A percentile compares a stretch with the other conserved stretches of the same genome.
These are phyloP conservation scores for Podila minutissima DNA, from an alignment of 192 early-diverging fungal genomes.

Conservation along the genomic window DNA sequence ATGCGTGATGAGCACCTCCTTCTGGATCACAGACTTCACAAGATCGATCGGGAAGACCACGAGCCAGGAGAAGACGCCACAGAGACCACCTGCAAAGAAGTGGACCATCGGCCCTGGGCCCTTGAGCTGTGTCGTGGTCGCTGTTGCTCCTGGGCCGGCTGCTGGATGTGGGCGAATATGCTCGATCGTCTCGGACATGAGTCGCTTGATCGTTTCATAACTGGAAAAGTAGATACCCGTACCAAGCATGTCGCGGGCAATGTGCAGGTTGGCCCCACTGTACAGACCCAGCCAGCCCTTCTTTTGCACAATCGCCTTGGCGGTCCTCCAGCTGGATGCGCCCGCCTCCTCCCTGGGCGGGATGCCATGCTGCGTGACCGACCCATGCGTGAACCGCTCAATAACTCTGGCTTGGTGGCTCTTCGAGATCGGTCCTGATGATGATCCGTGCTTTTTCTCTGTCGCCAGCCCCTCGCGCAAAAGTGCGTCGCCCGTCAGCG, in stretches of 20 bases:
- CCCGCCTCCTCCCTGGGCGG: slow-evolving; percentile 33
- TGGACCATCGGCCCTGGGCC: slow-evolving; percentile 73
- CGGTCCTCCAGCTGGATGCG: slow-evolving; percentile 61
- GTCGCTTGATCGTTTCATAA: slow-evolving; percentile 69
- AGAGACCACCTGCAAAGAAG: slow-evolving; percentile 79
- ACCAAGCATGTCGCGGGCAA: slow-evolving; percentile 70
- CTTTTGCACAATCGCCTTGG: slow-evolving; percentile 58
- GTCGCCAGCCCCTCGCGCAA: slow-evolving; percentile 24
- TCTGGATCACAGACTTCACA: slow-evolving; percentile 80
- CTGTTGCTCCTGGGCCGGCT: slow-evolving; percentile 10
- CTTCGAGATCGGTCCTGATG: background rate
- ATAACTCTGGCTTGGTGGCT: background rate
- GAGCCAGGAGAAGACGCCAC: slow-evolving; percentile 82
- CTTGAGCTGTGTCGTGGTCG: slow-evolving; percentile 14
- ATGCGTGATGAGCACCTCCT: slow-evolving; percentile 68
- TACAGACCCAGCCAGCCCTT: slow-evolving; percentile 61
- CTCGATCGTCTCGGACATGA: slow-evolving; percentile 55
- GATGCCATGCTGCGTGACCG: slow-evolving; percentile 14
- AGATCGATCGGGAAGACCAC: slow-evolving; percentile 83
- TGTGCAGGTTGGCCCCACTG: slow-evolving; percentile 53
- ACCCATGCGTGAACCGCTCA: slow-evolving; percentile 31
- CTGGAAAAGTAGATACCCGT: slow-evolving; percentile 79
- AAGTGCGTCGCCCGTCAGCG: slow-evolving; percentile 42
- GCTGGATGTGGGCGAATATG: slow-evolving; percentile 45
- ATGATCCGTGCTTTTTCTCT: slow-evolving; percentile 24